Evolutionary conservation across 2,329 filamentous ascomycete species (phyloP), one percentile per base, ranked within the genome.

Genomic region (Myriosclerotinia scirpicola): DNA sequence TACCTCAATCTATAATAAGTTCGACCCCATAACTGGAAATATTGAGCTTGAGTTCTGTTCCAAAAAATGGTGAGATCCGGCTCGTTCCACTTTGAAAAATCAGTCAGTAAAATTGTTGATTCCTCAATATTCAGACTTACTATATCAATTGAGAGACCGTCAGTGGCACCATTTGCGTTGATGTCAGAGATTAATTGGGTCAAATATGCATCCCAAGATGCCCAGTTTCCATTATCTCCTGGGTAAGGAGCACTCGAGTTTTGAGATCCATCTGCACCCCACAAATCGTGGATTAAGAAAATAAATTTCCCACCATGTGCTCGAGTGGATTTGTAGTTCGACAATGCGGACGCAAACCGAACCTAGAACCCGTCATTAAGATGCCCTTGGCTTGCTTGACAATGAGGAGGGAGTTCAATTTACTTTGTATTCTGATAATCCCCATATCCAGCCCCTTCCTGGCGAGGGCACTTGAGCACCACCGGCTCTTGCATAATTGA

Each of bases 191-290:
- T 73, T 3, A 81, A 72, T 30, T 77, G 76, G 0, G 76, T 73
- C 1, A 83, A 68, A 64, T 81, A 84, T 0, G 69, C 67, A 61
- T 84, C 81, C 69, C 77, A 81, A 26, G 75, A 70, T 1, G 76
- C 73, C 81, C 82, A 85, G 70, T 84, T 75, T 1, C 79, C 80
- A 67, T 82, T 76, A 67, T 85, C 82, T 3, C 83, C 83, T 1
- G 83, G 83, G 62, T 78, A 83, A 0, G 70, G 68, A 36, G 76
- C 74, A 0, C 75, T 73, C 1, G 76, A 76, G 1, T 75, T 73
- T 36, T 80, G 79, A 7, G 76, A 72, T n/a, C 79, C 77, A 69
- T 84, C 81, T 0, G 81, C 79, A 9, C 82, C 82, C 81, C 81
- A 84, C 5, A 81, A 67, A 62, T 82, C 81, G 65, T 81, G 80